Conservation (phyloP, 1,139 yeast genomes). For the Scheffersomyces titani region DNA sequence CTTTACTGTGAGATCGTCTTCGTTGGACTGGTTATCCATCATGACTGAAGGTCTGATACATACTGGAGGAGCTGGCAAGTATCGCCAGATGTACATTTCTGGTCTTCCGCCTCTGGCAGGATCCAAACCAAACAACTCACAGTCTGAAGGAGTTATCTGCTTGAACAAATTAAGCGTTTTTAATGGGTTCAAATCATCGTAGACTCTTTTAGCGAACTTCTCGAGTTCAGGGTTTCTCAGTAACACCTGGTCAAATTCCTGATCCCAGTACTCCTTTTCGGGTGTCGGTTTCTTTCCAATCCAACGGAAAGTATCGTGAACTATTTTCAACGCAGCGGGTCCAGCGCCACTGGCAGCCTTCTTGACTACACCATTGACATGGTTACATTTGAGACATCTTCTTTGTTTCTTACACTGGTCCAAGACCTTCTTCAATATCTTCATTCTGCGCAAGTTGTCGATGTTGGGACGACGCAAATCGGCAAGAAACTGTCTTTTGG, state of each 20-base stretch:
- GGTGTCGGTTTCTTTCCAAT: slow-evolving; percentile 86
- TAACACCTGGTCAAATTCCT: slow-evolving; percentile 74
- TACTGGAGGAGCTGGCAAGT: slow-evolving; percentile 97
- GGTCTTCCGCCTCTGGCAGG: slow-evolving; percentile 90
- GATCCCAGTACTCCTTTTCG: slow-evolving; percentile 85
- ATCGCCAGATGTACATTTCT: slow-evolving; percentile 95
- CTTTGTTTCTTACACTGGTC: slow-evolving; percentile 97
- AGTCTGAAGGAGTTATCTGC: slow-evolving; percentile 81
- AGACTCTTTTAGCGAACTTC: slow-evolving; percentile 80
- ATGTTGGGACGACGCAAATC: slow-evolving; percentile 87
- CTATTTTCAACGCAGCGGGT: slow-evolving; percentile 89
- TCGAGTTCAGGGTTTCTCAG: slow-evolving; percentile 83
- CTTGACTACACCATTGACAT: slow-evolving; percentile 94
- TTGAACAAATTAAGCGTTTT: slow-evolving; percentile 86
- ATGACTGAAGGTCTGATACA: slow-evolving; percentile 96
- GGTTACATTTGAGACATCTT: slow-evolving; percentile 83
- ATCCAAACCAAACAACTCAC: slow-evolving; percentile 90
- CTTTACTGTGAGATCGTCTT: slow-evolving; percentile 95
- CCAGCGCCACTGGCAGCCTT: slow-evolving; percentile 93
- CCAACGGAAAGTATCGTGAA: slow-evolving; percentile 96
- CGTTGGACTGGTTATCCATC: slow-evolving; percentile 94
- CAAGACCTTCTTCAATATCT: slow-evolving; percentile 71
- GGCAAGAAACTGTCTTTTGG: slow-evolving; percentile 64
- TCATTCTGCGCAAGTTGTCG: slow-evolving; percentile 92
- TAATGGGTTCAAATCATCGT: slow-evolving; percentile 93